Base-by-base conservation (phyloP, 83 land plant species). In the Picea engelmannii region DNA sequence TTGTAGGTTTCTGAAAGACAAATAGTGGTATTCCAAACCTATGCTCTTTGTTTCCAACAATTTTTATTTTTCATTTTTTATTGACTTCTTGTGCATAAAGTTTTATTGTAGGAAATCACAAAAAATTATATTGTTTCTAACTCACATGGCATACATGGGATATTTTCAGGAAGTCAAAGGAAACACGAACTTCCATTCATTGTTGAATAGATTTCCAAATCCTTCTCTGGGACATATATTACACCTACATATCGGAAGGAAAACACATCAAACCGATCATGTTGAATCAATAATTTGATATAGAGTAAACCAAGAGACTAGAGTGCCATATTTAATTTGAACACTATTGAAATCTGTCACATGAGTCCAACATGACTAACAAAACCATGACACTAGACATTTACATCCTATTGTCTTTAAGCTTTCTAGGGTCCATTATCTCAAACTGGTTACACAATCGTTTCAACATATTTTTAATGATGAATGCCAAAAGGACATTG, bases 171-270 rank as follows among this genome's bases (percentile, higher is more conserved):
- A 31, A 31, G 35, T 31, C 35, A 2, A 31, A 31, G 35, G 35
- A 31, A 31, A 31, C 35, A 31, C 2, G 35, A 31, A 31, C 35
- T 31, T 1, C 35, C 35, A 31, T 31, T 35, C 3, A 35, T 35
- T 35, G 94, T 94, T 78, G 97, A 93, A 87, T 89, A 87, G 7
- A 98, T 91, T 88, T 94, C 93, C 88, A 98, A 83, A 40, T 95
- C 81, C n/a, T 91, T 91, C 88, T 96, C 99, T 60, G 99, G 96
- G 70, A 89, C 69, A 86, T 94, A 98, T 27, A 93, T 86, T 38
- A 86, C 25, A 87, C 92, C 98, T 95, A 95, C 76, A 64, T 44
- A 40, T 64, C 27, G 63, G 16, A 66, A 80, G 21, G 44, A 75
- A 18, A 47, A 18, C 25, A 13, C 21, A 64, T 40, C 24, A 44